Base-by-base conservation (phyloP, 2,329 filamentous ascomycete species). In the Penicillium brasilianum region DNA sequence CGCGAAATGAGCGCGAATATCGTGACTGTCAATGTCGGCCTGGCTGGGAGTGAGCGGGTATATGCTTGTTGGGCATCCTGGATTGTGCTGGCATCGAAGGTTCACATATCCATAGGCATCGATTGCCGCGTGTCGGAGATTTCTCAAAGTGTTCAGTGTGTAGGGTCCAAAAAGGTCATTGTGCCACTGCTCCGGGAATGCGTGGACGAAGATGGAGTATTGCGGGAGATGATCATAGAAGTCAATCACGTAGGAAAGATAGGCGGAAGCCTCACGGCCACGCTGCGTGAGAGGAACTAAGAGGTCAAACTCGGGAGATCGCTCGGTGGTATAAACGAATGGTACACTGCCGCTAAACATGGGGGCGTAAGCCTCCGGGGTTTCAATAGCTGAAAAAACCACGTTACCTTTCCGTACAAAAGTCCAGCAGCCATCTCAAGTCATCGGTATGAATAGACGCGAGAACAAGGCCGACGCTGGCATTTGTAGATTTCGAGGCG, bases 211-310 rank as follows among this genome's bases (percentile, higher is more conserved):
- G 57, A 88, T 82, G 16, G 79, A 78, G 60, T 87, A 77, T 63
- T 86, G 84, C 2, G 85, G 82, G 2, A 88, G 78, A 6, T 78
- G 66, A 62, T 87, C 80, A 76, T 88, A 88, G 70, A 84, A 81
- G 68, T 87, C 84, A 68, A 87, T 82, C 64, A 88, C 81, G 71
- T 86, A 87, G n/a, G 81, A 84, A 25, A 87, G 77, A 67, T 88
- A 88, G 5, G 86, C 81, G 74, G 86, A 83, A 28, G 83, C 85
- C 72, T 89, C 87, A 63, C 87, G 83, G 18, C 87, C 87, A 71
- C 88, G 60, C 49, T 37, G 25, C 6, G 52, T 58, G 9, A 46
- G 30, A 34, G 68, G 37, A 3, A 55, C n/a, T 1, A 67, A 61
- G 1, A 67, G 53, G 7, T 58, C 58, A 8, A 44, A 44, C 36